phyloP scores from a whole-genome alignment of 2,329 filamentous ascomycete species.

The Pseudogymnoascus sp. region DNA sequence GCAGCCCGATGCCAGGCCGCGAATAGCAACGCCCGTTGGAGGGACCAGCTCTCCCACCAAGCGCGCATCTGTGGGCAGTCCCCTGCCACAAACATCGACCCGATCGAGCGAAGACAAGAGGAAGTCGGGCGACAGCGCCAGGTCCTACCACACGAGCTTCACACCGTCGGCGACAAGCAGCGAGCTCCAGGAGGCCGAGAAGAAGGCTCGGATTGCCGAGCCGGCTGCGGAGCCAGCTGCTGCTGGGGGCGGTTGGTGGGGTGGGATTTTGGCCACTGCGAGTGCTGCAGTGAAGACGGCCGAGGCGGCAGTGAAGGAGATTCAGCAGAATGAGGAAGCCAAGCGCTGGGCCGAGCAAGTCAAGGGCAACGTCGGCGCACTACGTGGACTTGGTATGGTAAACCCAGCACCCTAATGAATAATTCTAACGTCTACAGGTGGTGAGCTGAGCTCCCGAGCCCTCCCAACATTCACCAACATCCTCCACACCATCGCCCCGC shows the following conservation, averaged over 20 bases:
- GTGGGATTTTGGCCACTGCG: constrained; percentile 70
- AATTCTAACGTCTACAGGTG: constrained; percentile 47
- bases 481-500: constrained; percentile 88
- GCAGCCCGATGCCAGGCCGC: constrained; percentile 70
- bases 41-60: constrained; percentile 37
- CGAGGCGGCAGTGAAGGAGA: constrained; percentile 86
- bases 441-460: constrained; percentile 76
- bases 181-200: constrained; percentile 51
- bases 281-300: constrained; percentile 81
- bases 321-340: constrained; percentile 92
- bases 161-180: constrained; percentile 51
- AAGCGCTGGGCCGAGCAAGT: constrained; percentile 95
- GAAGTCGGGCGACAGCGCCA: constrained; percentile 71
- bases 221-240: constrained; percentile 23
- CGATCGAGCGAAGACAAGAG: constrained; percentile 64
- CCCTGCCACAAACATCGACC: constrained; percentile 40
- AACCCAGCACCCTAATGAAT: background rate
- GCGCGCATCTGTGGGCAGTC: constrained; percentile 36
- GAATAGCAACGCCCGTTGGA: constrained; percentile 33
- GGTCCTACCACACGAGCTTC: constrained; percentile 63
- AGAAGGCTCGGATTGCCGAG: constrained; percentile 42
- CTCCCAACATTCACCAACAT: constrained; percentile 92
- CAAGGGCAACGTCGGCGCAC: constrained; percentile 73
- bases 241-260: constrained; percentile 75
- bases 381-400: constrained; percentile 63